Evolutionary conservation across 352 stramenopile species (phyloP).

Genomic region (Phytopythium boreale): DNA sequence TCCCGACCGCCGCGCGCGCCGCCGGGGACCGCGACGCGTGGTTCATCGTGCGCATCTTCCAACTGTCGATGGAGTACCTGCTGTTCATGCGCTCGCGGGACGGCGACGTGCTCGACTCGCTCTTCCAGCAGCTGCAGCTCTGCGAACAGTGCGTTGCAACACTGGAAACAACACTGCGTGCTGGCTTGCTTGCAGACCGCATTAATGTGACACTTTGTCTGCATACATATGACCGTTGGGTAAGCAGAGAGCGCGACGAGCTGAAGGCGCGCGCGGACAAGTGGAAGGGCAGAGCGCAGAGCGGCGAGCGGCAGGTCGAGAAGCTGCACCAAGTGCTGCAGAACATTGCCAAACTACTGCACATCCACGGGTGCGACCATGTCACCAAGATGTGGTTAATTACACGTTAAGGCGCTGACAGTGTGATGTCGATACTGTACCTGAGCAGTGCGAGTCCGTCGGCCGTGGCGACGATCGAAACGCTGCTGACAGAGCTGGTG

Average conservation of each 20-base stretch:
- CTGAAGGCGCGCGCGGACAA: constrained; percentile 34
- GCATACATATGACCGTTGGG: neutral
- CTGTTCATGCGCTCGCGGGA: constrained; percentile 64
- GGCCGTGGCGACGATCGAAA: constrained; percentile 55
- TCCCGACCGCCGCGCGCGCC: constrained; percentile 27
- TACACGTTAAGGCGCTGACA: neutral
- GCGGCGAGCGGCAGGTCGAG: constrained; percentile 55
- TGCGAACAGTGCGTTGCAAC: constrained; percentile 19
- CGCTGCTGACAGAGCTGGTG: constrained; percentile 46
- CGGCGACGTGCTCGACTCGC: constrained; percentile 42
- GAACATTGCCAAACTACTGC: constrained; percentile 67
- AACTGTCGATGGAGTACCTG: constrained; percentile 77
- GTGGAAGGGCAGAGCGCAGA: constrained; percentile 49
- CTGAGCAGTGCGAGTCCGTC: constrained; percentile 31
- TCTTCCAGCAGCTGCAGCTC: constrained; percentile 41
- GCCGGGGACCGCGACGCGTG: constrained; percentile 44
- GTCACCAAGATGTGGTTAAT: neutral
- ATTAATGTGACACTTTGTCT: neutral
- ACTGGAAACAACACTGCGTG: neutral
- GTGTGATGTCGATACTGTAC: constrained; percentile 12
- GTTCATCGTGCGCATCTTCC: constrained; percentile 67
- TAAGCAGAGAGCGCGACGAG: constrained; percentile 37
- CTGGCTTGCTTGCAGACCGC: too few species aligned
- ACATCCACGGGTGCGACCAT: constrained; percentile 50
- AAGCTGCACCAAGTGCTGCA: constrained; percentile 77